Evolutionary conservation across 169 alveolate species (phyloP).

Genomic region (Babesia bigemina): DNA sequence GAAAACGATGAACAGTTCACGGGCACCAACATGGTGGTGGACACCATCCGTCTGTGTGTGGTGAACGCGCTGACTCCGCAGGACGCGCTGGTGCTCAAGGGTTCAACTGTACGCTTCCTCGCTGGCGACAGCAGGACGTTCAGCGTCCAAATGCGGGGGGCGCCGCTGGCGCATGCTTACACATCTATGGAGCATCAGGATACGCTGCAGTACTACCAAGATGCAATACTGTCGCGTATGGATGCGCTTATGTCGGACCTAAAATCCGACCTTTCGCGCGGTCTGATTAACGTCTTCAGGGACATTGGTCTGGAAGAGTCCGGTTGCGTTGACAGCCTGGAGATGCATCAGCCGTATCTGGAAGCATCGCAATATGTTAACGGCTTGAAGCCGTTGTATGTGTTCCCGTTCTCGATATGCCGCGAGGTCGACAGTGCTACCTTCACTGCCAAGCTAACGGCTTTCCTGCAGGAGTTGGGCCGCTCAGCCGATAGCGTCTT

Average conservation of each 20-base stretch:
- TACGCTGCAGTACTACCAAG: slow-evolving; percentile 14
- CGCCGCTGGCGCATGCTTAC: slow-evolving; percentile 1
- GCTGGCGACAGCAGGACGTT: slow-evolving; percentile 17
- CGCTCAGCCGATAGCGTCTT: not conserved
- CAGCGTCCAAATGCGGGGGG: slow-evolving; percentile 1
- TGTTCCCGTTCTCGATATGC: slow-evolving; percentile 28
- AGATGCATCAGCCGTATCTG: not conserved
- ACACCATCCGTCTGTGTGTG: slow-evolving; percentile 24
- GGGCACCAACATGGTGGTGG: slow-evolving; percentile 16
- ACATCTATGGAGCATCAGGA: not conserved
- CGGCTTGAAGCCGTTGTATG: slow-evolving; percentile 1
- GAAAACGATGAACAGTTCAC: slow-evolving; percentile 34
- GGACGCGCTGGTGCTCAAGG: slow-evolving; percentile 10
- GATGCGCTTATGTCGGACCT: not conserved
- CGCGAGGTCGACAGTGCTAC: slow-evolving; percentile 27
- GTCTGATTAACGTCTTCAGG: slow-evolving; percentile 4
- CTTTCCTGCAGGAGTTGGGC: slow-evolving; percentile 20
- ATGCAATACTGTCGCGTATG: not conserved
- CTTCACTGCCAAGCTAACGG: slow-evolving; percentile 10
- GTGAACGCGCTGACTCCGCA: slow-evolving; percentile 49
- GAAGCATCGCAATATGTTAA: slow-evolving; percentile 19
- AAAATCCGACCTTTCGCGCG: slow-evolving; percentile 5
- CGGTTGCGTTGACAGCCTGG: not conserved
- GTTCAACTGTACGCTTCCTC: slow-evolving; percentile 31
- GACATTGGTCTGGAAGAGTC: not conserved